Conservation (phyloP, 1,284 basidiomycete species). For the Phenoliferia sp. region DNA sequence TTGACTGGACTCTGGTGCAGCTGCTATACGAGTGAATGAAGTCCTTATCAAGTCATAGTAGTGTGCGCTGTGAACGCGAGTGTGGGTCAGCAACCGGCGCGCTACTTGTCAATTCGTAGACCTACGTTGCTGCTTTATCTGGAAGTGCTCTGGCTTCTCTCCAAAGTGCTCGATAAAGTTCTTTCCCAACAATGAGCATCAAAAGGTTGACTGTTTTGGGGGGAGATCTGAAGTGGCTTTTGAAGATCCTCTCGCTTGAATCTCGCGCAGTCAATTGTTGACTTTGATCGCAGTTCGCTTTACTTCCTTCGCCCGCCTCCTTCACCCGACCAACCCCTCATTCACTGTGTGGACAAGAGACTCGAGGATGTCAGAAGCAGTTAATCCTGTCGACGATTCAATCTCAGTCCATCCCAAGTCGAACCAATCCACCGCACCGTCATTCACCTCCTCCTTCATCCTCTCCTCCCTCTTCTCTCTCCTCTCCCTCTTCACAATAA, state of each 20-base stretch:
- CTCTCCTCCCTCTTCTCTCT: neutral
- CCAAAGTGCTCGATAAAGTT: neutral
- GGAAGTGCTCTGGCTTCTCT: neutral
- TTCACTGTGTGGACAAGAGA: neutral
- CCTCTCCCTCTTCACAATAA: neutral
- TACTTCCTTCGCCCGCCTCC: no score
- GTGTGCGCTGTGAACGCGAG: conserved; percentile 10
- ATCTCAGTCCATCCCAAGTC: neutral
- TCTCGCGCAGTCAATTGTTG: no score
- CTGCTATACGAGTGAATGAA: neutral
- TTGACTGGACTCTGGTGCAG: conserved; percentile 1
- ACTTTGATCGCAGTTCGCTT: no score
- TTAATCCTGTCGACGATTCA: neutral
- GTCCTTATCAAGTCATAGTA: conserved; percentile 5
- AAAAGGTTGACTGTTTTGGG: no score
- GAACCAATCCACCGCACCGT: neutral
- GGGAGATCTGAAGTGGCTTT: neutral
- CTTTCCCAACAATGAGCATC: conserved; percentile 1
- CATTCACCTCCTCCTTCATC: conserved; percentile 3
- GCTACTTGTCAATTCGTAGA: neutral
- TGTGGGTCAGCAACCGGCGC: neutral
- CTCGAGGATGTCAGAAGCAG: neutral
- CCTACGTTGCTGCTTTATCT: neutral
- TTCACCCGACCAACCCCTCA: no score
- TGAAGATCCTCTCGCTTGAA: no score